Evolutionary conservation across 768 basidiomycete genomes (phyloP).

Genomic region (Tricholoma furcatifolium): DNA sequence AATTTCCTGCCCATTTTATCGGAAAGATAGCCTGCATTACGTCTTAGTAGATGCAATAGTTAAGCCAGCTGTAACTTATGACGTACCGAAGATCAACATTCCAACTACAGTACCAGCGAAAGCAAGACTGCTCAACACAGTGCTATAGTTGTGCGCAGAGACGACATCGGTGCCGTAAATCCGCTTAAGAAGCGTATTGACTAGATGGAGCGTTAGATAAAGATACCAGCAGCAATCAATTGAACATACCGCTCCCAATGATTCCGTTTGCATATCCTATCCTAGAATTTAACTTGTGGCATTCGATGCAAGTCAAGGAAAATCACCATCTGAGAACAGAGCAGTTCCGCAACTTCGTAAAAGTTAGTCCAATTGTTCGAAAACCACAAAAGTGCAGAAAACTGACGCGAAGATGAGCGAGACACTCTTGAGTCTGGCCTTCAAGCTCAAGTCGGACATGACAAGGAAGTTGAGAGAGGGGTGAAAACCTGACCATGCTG

Average conservation of each 20-base stretch:
- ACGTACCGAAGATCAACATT: constrained; percentile 70
- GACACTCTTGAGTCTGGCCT: constrained; percentile 45
- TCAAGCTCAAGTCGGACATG: constrained; percentile 12
- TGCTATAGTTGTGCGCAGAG: constrained; percentile 55
- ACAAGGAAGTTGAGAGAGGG: background rate
- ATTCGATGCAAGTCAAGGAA: too few relatives aligned
- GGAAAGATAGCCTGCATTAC: constrained; percentile 56
- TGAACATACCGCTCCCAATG: too few relatives aligned
- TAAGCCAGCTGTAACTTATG: background rate
- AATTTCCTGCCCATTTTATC: constrained; percentile 87
- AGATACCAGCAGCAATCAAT: background rate
- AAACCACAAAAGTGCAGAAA: background rate
- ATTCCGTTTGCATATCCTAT: too few relatives aligned
- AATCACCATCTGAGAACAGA: constrained; percentile 80
- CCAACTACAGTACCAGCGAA: constrained; percentile 88
- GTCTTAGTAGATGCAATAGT: background rate
- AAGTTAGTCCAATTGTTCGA: background rate
- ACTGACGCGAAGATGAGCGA: constrained; percentile 85
- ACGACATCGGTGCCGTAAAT: too few relatives aligned
- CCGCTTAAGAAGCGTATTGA: too few relatives aligned
- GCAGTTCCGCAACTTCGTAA: constrained; percentile 77
- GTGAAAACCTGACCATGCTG: too few relatives aligned
- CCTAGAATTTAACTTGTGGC: too few relatives aligned
- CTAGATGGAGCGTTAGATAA: constrained; percentile 28
- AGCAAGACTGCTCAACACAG: constrained; percentile 60